Base-by-base conservation (phyloP, 768 basidiomycete species). In the Kwoniella sp. region DNA sequence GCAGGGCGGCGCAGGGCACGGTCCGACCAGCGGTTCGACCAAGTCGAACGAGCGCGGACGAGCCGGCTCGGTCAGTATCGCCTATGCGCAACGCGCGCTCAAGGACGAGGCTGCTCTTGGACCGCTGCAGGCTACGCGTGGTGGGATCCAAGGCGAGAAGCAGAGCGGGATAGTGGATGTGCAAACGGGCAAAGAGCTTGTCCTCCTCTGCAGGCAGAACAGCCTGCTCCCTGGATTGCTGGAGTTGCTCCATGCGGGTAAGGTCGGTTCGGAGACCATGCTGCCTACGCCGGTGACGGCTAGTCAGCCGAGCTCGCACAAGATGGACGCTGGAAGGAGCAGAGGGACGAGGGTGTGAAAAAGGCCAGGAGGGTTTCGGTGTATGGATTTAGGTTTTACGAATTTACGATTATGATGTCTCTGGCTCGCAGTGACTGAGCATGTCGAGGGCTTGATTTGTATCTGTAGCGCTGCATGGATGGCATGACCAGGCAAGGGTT, bases 161-260 rank as follows among this genome's bases (percentile, higher is more conserved):
- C 17, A 84, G 84, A 74, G 80, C 15, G 85, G 85, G 15, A 83
- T 80, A 70, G 76, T 83, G 50, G 86, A 83, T 83, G 60, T 76
- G 80, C 63, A 81, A 84, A 86, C 83, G 28, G 83, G 87, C n/a
- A 82, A 83, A 50, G 91, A 93, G 64, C 75, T 98, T 55, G 84
- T 88, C 67, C 74, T 85, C 63, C 81, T 87, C 27, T 92, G 89
- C 69, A 82, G 84, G 60, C 91, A 95, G 73, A 98, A 95, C 64
- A 90, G 89, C 67, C 79, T 87, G 12, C 83, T 96, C 31, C 81
- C 87, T 3, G 76, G 83, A 28, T 82, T 91, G 48, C 78, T 93
- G 39, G 81, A 83, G 44, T 79, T 74, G 25, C 50, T 71, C 10
- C 65, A 68, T 41, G 59, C 59, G 44, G 67, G 46, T 31, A 51